A percentile compares a stretch with the other conserved stretches of the same genome.
Evolutionary conservation across 2,329 filamentous ascomycete genomes (phyloP).

Genomic region (Sarocladiaceae sp.): DNA sequence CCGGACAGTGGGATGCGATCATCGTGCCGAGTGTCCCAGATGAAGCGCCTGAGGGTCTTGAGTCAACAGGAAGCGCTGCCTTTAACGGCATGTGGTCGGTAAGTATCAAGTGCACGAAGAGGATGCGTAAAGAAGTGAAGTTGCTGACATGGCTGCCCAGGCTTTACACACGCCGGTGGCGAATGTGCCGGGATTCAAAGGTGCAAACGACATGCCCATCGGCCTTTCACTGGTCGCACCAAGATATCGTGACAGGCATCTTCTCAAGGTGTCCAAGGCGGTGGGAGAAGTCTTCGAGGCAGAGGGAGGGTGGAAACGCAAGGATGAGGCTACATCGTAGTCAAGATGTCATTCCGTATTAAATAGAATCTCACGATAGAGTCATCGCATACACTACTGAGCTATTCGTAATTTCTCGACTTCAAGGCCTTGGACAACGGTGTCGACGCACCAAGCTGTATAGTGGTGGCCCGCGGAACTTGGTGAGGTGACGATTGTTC

Average conservation of each 20-base stretch:
- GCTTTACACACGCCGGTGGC: slow-evolving; percentile 54
- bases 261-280: slow-evolving; percentile 34
- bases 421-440: too few relatives aligned
- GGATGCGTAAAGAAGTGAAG: neutral
- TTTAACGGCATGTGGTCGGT: slow-evolving; percentile 47
- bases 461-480: too few relatives aligned
- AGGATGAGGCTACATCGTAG: too few relatives aligned
- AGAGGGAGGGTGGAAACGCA: slow-evolving; percentile 27
- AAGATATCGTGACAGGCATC: slow-evolving; percentile 38
- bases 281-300: slow-evolving; percentile 28
- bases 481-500: too few relatives aligned
- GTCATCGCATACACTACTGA: too few relatives aligned
- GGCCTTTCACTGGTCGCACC: slow-evolving; percentile 48
- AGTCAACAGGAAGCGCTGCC: slow-evolving; percentile 43
- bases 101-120: slow-evolving; percentile 15
- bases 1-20: slow-evolving; percentile 41
- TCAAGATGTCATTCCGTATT: too few relatives aligned
- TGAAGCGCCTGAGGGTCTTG: slow-evolving; percentile 46
- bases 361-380: too few relatives aligned
- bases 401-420: too few relatives aligned
- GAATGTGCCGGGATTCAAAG: slow-evolving; percentile 58
- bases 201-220: slow-evolving; percentile 47
- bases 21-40: slow-evolving; percentile 51
- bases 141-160: slow-evolving; percentile 17
- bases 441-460: too few relatives aligned